Base-by-base conservation (phyloP, 2,329 filamentous ascomycete species). In the Meredithiella fracta region DNA sequence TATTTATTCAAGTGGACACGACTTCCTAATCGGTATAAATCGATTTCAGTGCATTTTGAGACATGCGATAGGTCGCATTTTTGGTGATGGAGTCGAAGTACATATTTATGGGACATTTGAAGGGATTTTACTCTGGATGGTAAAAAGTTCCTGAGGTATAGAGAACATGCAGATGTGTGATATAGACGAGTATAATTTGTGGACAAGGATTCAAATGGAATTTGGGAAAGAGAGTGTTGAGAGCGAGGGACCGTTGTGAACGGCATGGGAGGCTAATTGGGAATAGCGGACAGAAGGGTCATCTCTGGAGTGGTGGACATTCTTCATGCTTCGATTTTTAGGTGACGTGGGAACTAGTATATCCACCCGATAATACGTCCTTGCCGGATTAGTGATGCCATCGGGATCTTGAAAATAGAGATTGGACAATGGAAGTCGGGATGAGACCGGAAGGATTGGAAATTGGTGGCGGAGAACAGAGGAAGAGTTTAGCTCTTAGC, bases 21-120 rank as follows among this genome's bases (percentile, higher is more conserved):
- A 37, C 23, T 53, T 53, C 51, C 51, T 53, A 53, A 53, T 53
- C 20, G 31, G 51, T 53, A 25, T 53, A 53, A 53, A 53, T 53
- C 15, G 34, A 20, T 22, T 38, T 53, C 15, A 17, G 22, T 17
- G 34, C 2, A 51, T 2, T 11, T 51, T 15, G 23, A 34, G 26
- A 31, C 15, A 34, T 6, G 11, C 6, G 22, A 15, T 15, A 15
- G 38, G 44, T 26, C 44, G 4, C 44, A 49, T 49, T 23, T 49
- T 9, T 49, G 23, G 11, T n/a, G 17, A 22, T 7, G 22, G 44
- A 14, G 17, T 23, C 8, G 11, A 14, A 9, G 15, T 23, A 8
- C n/a, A 25, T 20, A 26, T n/a, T 49, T 25, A 26, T 23, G 44
- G 17, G 42, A 22, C 15, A n/a, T 47, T 47, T 47, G 14, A 47